phyloP scores from a whole-genome alignment of 371 early-diverging fungal genomes.

The Dinochytrium kinnereticum region DNA sequence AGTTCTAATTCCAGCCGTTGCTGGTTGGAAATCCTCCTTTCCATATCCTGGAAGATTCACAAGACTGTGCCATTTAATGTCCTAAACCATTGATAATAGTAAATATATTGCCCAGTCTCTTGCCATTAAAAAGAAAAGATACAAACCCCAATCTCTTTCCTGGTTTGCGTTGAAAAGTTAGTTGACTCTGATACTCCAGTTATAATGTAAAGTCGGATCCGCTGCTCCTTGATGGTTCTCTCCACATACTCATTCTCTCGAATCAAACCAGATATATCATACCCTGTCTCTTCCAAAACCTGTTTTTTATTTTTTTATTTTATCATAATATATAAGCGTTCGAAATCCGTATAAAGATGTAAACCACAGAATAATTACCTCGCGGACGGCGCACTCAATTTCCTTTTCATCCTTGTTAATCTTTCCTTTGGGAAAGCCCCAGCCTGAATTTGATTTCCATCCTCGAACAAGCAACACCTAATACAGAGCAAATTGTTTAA shows the following conservation, averaged over 20 bases:
- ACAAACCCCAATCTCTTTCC: constrained; percentile 90
- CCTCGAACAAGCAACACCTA: constrained; percentile 57
- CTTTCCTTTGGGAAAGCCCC: constrained; percentile 99
- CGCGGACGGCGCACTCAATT: constrained; percentile 92
- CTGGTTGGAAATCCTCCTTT: constrained; percentile 19
- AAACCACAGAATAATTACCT: too few species aligned
- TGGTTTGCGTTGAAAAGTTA: constrained; percentile 83
- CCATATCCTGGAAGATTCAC: constrained; percentile 52
- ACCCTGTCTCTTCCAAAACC: constrained; percentile 98
- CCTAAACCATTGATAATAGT: too few species aligned
- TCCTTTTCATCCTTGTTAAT: constrained; percentile 96
- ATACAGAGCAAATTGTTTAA: neutral
- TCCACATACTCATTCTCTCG: constrained; percentile 79
- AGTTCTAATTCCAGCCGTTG: constrained; percentile 32
- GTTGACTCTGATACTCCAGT: constrained; percentile 88
- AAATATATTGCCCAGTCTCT: too few species aligned
- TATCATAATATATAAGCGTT: too few species aligned
- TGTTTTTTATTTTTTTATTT: too few species aligned
- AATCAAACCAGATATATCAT: constrained; percentile 81
- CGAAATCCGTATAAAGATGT: too few species aligned
- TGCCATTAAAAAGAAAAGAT: too few species aligned
- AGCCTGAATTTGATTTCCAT: constrained; percentile 83
- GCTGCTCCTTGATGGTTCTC: constrained; percentile 82
- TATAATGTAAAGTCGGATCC: constrained; percentile 90
- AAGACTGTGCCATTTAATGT: constrained; percentile 60